Base-by-base conservation (phyloP, 306 rosid genomes). In the Ammopiptanthus mongolicus region DNA sequence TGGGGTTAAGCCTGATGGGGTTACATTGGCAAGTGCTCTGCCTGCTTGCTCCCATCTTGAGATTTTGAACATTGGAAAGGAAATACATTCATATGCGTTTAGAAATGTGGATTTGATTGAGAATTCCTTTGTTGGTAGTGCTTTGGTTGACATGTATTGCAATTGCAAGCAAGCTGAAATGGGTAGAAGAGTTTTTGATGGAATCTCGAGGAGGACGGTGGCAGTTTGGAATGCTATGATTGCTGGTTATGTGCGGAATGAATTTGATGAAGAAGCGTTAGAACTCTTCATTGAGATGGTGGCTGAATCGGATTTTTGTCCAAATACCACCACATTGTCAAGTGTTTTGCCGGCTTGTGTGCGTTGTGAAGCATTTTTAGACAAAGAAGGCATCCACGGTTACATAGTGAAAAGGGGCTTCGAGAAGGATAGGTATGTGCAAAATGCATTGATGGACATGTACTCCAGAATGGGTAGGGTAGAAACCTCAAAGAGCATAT, bases 121-220 rank as follows among this genome's bases (percentile, higher is more conserved):
- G 59, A 92, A 92, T 72, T 86, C 91, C 8, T 90, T 85, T 73
- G 91, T 90, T 80, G 89, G 89, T 1, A 87, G 90, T 73, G 97
- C 96, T 61, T 84, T 92, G 78, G 87, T 87, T 84, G 96, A 92
- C 85, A 90, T 92, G 97, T 92, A 92, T 71, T 88, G 96, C 73
- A 92, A 92, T 66, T 92, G 94, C 77, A 80, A 65, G 74, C 76
- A 71, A 73, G 83, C 86, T 52, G 79, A 73, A 29, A 86, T 71
- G 68, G 97, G 94, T 78, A 74, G 87, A 12, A 62, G 48, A 52
- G 90, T 92, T 75, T 92, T 92, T 46, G 61, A 92, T 25, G 75
- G 85, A 8, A 64, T 84, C 17, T 51, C 22, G 77, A 86, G 80
- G 56, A 56, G 75, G 74, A 83, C 77, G 0, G 67, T 82, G 76